These are phyloP conservation scores for Aspergillus caelatus DNA, from an alignment of 2,329 filamentous ascomycete genomes.

Conservation along the genomic window DNA sequence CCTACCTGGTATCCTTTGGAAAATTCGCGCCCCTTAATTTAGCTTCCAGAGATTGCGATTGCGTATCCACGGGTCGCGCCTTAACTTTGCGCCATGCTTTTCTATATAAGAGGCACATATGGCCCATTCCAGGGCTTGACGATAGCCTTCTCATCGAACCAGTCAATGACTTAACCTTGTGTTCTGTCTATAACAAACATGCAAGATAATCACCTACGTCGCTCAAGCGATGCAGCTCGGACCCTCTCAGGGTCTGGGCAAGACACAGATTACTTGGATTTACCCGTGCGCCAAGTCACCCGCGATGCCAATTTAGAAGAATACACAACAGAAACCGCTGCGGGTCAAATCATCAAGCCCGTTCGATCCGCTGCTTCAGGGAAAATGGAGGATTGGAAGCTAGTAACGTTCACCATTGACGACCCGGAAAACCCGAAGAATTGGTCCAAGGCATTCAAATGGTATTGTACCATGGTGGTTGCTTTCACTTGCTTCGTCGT, in stretches of 20 bases:
- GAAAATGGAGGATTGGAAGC: conserved; percentile 57
- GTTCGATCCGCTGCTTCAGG: conserved; percentile 59
- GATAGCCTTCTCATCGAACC: neutral
- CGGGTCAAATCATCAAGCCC: conserved; percentile 63
- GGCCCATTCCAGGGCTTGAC: conserved; percentile 5
- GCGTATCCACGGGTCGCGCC: neutral
- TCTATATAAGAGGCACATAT: conserved; percentile 16
- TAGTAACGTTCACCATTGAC: conserved; percentile 70
- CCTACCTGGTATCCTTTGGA: neutral
- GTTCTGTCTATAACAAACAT: conserved; percentile 14
- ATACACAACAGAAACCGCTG: conserved; percentile 64
- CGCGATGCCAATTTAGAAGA: conserved; percentile 65
- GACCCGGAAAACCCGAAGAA: conserved; percentile 84
- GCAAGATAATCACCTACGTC: conserved; percentile 13
- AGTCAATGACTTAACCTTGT: neutral
- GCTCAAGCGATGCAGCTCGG: conserved; percentile 23
- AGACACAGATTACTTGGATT: conserved; percentile 52
- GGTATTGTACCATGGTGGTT: conserved; percentile 85
- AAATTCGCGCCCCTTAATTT: neutral
- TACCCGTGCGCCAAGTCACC: conserved; percentile 68
- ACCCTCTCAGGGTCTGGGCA: conserved; percentile 28
- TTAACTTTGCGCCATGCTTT: conserved; percentile 3
- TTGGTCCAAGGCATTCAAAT: conserved; percentile 77
- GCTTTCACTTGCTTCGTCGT: conserved; percentile 75
- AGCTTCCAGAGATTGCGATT: neutral